These are phyloP conservation scores for Thielaviopsis euricoi DNA, from an alignment of 2,329 filamentous ascomycete species.

Conservation along the genomic window DNA sequence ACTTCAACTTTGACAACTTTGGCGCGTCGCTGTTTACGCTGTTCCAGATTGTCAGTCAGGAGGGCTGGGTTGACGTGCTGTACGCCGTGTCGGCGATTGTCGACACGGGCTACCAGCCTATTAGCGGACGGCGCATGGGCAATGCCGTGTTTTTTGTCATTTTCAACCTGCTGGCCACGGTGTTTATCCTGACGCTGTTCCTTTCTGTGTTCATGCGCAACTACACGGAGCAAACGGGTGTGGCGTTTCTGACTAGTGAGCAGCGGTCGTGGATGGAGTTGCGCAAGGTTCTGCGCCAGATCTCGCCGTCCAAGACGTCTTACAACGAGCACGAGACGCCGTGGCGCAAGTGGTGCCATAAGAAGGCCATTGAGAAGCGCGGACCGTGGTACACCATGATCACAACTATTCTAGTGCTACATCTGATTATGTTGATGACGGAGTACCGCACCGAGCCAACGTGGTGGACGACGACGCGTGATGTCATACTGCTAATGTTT, in stretches of 20 bases:
- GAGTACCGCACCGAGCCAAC: slow-evolving; percentile 67
- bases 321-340: slow-evolving; percentile 58
- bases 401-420: slow-evolving; percentile 63
- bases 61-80: slow-evolving; percentile 94
- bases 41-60: slow-evolving; percentile 96
- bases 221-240: slow-evolving; percentile 95
- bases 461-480: slow-evolving; percentile 56
- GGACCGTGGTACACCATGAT: slow-evolving; percentile 80
- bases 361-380: slow-evolving; percentile 81
- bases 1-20: slow-evolving; percentile 88
- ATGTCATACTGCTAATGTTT: slow-evolving; percentile 63
- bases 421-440: slow-evolving; percentile 65
- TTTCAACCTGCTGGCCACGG: slow-evolving; percentile 90
- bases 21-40: slow-evolving; percentile 87
- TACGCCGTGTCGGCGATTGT: slow-evolving; percentile 70
- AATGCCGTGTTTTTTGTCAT: slow-evolving; percentile 91
- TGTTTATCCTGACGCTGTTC: slow-evolving; percentile 92
- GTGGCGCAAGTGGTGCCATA: slow-evolving; percentile 91
- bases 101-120: slow-evolving; percentile 56
- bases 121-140: slow-evolving; percentile 51
- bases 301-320: slow-evolving; percentile 86
- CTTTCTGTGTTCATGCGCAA: slow-evolving; percentile 99
- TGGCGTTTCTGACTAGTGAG: slow-evolving; percentile 87
- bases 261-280: slow-evolving; percentile 95
- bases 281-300: slow-evolving; percentile 77